Evolutionary conservation across 345 rosid species (phyloP).

Genomic region (Diplotaxis tenuifolia): DNA sequence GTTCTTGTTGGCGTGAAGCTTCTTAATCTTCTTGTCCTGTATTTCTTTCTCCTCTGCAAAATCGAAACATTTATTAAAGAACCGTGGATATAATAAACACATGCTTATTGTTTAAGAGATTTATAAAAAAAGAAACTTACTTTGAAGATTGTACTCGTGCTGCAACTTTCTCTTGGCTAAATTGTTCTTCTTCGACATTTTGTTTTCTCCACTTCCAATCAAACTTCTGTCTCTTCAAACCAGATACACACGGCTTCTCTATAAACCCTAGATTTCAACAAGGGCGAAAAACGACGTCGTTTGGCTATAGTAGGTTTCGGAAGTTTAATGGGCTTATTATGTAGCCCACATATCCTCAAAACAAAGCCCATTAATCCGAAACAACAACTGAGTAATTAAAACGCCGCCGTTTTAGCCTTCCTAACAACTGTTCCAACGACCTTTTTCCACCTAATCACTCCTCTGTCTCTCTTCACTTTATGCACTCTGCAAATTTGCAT

Average conservation of each 20-base stretch:
- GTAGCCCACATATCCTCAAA: not conserved
- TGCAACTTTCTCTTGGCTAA: constrained; percentile 75
- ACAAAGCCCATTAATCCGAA: not conserved
- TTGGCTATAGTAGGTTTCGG: not conserved
- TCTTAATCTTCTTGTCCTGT: constrained; percentile 60
- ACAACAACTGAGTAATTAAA: not conserved
- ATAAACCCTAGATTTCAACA: constrained; percentile 27
- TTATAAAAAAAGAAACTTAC: constrained; percentile 33
- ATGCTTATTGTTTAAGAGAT: not conserved
- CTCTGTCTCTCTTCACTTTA: not conserved
- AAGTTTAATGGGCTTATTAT: not conserved
- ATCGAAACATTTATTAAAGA: constrained; percentile 20
- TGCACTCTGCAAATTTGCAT: constrained; percentile 22
- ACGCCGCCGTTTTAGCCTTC: not conserved
- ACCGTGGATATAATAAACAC: too few species aligned
- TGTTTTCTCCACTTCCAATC: not conserved
- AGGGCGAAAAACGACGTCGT: constrained; percentile 1
- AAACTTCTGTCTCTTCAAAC: not conserved
- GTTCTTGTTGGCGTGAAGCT: constrained; percentile 80
- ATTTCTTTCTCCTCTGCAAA: constrained; percentile 73
- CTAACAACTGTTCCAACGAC: constrained; percentile 30
- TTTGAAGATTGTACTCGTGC: constrained; percentile 78
- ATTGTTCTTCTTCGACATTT: constrained; percentile 96
- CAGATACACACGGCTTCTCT: not conserved
- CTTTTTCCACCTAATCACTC: constrained; percentile 1